Base-by-base conservation (phyloP, 2,329 filamentous ascomycete species). In the Meredithiella fracta region DNA sequence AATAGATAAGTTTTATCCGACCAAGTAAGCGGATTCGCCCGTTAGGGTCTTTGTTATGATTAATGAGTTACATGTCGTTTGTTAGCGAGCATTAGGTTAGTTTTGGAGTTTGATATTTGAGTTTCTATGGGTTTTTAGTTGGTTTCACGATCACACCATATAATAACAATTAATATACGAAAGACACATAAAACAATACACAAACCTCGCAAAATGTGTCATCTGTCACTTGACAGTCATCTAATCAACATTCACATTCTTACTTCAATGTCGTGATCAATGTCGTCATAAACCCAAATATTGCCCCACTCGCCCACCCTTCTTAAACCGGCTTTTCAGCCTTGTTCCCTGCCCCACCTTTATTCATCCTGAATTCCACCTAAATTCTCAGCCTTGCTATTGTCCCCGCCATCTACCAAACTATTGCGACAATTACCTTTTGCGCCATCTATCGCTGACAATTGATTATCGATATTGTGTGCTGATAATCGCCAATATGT, bases 1-100 rank as follows among this genome's bases (percentile, higher is more conserved):
- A 61, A 72, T 73, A 23, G 68, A 67, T 52, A 65, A 67, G 26
- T 55, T 53, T 29, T 57, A 57, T n/a, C 40, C 31, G 31, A n/a
- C 37, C 17, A 25, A 37, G 20, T 55, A 51, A 42, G n/a, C 29
- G 37, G 51, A 17, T 50, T 51, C 23, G 17, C 15, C 9, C 17
- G 17, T 4, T 14, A 3, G 9, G 17, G 17, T 50, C 29, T 50
- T n/a, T 52, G 20, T 22, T 8, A 17, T 52, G 8, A 20, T n/a
- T 34, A 20, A 40, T 23, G 49, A n/a, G 22, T 31, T 26, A 26
- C 31, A 51, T 29, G 22, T 29, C 22, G 6, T 20, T 23, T 11
- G 31, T 34, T 37, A 23, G 23, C 26, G 17, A 49, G 17, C 20
- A 47, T 25, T 25, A 22, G 31, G 31, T 56, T 50, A 38, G 26